A percentile compares a stretch with the other conserved stretches of the same genome.
Conservation (phyloP, 805 yeast genomes). For the Wickerhamiella slavikovae region DNA sequence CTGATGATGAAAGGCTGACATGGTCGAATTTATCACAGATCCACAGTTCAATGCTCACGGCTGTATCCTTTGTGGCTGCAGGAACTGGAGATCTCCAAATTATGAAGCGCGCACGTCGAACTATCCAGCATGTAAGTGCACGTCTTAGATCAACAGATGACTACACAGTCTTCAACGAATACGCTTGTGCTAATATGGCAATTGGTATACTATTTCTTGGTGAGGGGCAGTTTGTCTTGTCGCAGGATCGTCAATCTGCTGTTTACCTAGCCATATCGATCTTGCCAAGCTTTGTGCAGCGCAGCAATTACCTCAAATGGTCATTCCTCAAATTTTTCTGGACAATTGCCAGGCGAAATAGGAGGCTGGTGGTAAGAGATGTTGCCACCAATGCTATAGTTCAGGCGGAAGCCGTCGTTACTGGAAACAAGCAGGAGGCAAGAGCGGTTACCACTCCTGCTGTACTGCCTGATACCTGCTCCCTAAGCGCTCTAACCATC, state of each 20-base stretch:
- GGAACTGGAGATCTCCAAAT: slow-evolving; percentile 83
- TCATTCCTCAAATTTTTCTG: slow-evolving; percentile 82
- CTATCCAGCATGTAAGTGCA: too few species aligned
- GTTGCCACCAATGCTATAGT: slow-evolving; percentile 38
- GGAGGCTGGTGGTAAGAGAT: slow-evolving; percentile 65
- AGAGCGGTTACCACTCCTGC: slow-evolving; percentile 35
- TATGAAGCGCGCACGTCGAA: too few species aligned
- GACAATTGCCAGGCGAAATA: slow-evolving; percentile 62
- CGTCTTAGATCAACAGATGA: too few species aligned
- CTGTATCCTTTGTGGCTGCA: slow-evolving; percentile 61
- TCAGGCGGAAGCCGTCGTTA: slow-evolving; percentile 24
- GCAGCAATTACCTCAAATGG: slow-evolving; percentile 27
- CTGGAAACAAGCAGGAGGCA: slow-evolving; percentile 20
- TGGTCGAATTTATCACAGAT: slow-evolving; percentile 29
- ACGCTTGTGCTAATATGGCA: slow-evolving; percentile 59
- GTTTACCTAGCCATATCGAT: slow-evolving; percentile 54
- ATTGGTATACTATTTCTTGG: slow-evolving; percentile 79
- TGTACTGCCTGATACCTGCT: slow-evolving; percentile 49
- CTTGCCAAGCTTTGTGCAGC: slow-evolving; percentile 48
- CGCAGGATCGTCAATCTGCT: slow-evolving; percentile 36
- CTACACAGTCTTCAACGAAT: slow-evolving; percentile 55
- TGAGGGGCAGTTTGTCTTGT: slow-evolving; percentile 77
- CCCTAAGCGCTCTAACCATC: too few species aligned
- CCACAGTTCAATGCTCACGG: slow-evolving; percentile 40
- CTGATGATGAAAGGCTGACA: slow-evolving; percentile 32